phyloP scores from a whole-genome alignment of 2,329 filamentous ascomycete genomes.

The Penicillium sp. region DNA sequence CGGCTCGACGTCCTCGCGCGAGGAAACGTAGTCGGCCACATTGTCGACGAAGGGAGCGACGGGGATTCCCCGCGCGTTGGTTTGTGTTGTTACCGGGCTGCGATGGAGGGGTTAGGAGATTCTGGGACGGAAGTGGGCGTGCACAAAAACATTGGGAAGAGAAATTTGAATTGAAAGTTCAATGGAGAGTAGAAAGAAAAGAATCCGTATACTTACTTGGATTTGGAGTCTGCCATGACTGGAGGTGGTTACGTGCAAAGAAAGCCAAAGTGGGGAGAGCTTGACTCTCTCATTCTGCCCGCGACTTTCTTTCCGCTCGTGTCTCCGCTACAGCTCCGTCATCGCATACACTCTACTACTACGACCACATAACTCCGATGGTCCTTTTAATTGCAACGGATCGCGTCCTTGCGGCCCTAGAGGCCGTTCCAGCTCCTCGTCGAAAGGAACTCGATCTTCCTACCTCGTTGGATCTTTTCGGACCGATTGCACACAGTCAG shows the following conservation, averaged over 20 bases:
- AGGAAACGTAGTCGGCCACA: constrained; percentile 48
- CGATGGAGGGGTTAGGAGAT: constrained; percentile 21
- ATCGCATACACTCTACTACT: background rate
- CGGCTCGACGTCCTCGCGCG: constrained; percentile 46
- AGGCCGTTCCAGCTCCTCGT: constrained; percentile 32
- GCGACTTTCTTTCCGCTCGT: constrained; percentile 16
- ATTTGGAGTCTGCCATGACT: constrained; percentile 35
- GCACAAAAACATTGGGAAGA: background rate
- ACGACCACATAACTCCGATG: constrained; percentile 28
- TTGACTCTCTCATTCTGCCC: constrained; percentile 19
- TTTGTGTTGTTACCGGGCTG: constrained; percentile 30
- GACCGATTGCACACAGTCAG: constrained; percentile 44
- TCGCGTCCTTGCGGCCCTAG: constrained; percentile 40
- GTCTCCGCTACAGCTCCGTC: constrained; percentile 12
- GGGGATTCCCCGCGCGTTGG: constrained; percentile 49
- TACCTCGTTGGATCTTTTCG: constrained; percentile 25
- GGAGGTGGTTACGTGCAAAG: constrained; percentile 8
- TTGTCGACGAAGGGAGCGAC: constrained; percentile 49
- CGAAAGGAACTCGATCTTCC: constrained; percentile 38
- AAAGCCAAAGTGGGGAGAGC: constrained; percentile 27
- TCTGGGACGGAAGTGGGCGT: background rate
- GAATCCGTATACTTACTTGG: constrained; percentile 24
- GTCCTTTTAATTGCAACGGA: constrained; percentile 44
- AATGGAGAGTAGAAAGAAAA: background rate
- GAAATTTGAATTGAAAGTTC: background rate